phyloP scores from a whole-genome alignment of 345 rosid genomes.

The Streptanthus diversifolius region DNA sequence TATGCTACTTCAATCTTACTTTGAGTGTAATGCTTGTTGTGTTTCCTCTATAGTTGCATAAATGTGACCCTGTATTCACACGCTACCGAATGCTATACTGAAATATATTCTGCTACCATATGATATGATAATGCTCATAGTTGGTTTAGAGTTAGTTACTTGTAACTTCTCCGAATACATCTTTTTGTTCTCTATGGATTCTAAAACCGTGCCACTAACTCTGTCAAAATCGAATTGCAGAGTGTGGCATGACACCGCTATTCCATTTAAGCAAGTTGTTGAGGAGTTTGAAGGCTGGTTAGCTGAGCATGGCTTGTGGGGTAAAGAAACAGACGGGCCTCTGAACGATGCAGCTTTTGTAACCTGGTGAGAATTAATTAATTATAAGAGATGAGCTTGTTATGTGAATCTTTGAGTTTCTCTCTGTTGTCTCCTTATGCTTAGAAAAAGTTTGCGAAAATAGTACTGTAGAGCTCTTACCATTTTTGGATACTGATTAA shows the following conservation, averaged over 20 bases:
- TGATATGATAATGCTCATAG: not conserved
- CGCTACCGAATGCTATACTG: not conserved
- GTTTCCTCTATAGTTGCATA: not conserved
- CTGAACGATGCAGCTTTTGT: constrained; percentile 77
- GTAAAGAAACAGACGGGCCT: constrained; percentile 41
- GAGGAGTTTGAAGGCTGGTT: constrained; percentile 86
- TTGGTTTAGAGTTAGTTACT: not conserved
- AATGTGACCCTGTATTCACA: not conserved
- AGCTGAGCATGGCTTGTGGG: constrained; percentile 60
- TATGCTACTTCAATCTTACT: constrained; percentile 34
- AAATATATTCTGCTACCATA: not conserved
- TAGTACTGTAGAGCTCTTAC: not conserved
- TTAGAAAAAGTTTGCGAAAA: not conserved
- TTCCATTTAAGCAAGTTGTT: constrained; percentile 70
- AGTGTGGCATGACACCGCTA: constrained; percentile 95
- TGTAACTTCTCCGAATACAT: not conserved
- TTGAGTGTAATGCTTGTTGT: not conserved
- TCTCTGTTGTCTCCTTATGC: not conserved
- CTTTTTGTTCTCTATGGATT: not conserved
- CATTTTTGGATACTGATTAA: constrained; percentile 10
- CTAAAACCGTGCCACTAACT: not conserved
- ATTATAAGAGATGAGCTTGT: not conserved
- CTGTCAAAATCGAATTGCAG: constrained; percentile 41
- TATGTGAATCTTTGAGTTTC: not conserved
- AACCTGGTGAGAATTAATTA: constrained; percentile 62